Percentiles rank a stretch among this genome's conserved stretches.
Evolutionary conservation across 371 early-diverging fungal species (phyloP).

Genomic region (Smittium mucronatum): DNA sequence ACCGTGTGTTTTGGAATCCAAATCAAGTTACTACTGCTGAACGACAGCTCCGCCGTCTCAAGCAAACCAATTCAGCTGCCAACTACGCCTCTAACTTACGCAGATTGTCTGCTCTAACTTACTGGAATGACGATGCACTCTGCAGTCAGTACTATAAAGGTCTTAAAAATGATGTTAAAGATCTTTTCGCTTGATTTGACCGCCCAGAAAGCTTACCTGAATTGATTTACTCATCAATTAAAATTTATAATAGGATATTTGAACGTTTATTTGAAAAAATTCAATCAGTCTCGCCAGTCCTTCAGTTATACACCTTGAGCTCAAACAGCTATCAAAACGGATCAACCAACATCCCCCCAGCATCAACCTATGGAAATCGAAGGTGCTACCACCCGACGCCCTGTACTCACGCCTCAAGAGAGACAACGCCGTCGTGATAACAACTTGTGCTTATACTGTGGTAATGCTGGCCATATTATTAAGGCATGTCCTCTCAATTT

Average conservation of each 20-base stretch:
- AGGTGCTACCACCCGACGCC: neutral
- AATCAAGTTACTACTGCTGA: neutral
- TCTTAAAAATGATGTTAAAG: slow-evolving; percentile 1
- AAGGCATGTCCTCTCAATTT: neutral
- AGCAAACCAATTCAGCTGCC: neutral
- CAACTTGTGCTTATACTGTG: slow-evolving; percentile 9
- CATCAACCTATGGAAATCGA: slow-evolving; percentile 9
- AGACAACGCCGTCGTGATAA: slow-evolving; percentile 7
- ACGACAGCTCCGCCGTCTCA: neutral
- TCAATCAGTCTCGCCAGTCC: too few relatives aligned
- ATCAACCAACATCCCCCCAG: neutral
- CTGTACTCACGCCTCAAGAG: slow-evolving; percentile 1
- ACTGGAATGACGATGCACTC: slow-evolving; percentile 3
- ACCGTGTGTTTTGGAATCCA: neutral
- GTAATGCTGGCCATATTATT: neutral
- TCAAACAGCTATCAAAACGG: neutral
- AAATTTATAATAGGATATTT: slow-evolving; percentile 1
- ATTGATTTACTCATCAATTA: slow-evolving; percentile 1
- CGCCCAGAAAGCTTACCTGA: neutral
- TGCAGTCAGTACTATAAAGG: neutral
- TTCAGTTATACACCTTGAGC: too few relatives aligned
- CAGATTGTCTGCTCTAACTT: neutral
- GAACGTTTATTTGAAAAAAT: neutral
- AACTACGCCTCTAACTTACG: neutral
- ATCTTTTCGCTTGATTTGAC: slow-evolving; percentile 3